A percentile compares a stretch with the other conserved stretches of the same genome.
Evolutionary conservation across 2,329 filamentous ascomycete species (phyloP).

Genomic region (Tolypocladium album): DNA sequence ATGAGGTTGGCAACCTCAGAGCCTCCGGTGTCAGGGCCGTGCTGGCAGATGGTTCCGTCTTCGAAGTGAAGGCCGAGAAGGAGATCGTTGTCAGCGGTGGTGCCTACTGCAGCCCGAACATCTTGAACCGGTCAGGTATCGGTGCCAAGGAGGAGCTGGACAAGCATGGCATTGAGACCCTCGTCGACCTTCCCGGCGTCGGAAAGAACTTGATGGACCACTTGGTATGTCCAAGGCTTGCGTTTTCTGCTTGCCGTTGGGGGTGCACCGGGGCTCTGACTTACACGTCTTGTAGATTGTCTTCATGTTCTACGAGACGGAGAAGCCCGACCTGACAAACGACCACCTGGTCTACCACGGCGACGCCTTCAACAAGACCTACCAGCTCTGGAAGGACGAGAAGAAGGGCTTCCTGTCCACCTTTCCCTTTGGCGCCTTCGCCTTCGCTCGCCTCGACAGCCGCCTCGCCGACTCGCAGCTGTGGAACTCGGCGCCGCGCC

Average conservation of each 20-base stretch:
- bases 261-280: background rate
- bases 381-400: constrained; percentile 44
- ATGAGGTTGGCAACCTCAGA: constrained; percentile 19
- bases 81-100: constrained; percentile 32
- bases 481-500: constrained; percentile 39
- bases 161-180: constrained; percentile 27
- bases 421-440: constrained; percentile 54
- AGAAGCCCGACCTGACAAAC: constrained; percentile 38
- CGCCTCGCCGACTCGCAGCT: constrained; percentile 41
- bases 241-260: background rate
- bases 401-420: constrained; percentile 47
- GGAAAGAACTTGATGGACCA: constrained; percentile 42
- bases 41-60: constrained; percentile 13
- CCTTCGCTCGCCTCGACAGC: constrained; percentile 50
- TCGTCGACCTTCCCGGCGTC: constrained; percentile 34
- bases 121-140: constrained; percentile 42
- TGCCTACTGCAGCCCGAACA: constrained; percentile 38
- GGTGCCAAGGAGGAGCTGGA: constrained; percentile 32
- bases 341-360: constrained; percentile 44
- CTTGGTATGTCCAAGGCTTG: background rate
- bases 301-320: constrained; percentile 52
- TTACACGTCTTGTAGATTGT: constrained; percentile 27
- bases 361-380: constrained; percentile 37
- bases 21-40: constrained; percentile 33
- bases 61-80: constrained; percentile 18